Percentiles rank a stretch among this genome's conserved stretches.
Evolutionary conservation across 331 rosid species (phyloP).

Genomic region (Phaseolus coccineus): DNA sequence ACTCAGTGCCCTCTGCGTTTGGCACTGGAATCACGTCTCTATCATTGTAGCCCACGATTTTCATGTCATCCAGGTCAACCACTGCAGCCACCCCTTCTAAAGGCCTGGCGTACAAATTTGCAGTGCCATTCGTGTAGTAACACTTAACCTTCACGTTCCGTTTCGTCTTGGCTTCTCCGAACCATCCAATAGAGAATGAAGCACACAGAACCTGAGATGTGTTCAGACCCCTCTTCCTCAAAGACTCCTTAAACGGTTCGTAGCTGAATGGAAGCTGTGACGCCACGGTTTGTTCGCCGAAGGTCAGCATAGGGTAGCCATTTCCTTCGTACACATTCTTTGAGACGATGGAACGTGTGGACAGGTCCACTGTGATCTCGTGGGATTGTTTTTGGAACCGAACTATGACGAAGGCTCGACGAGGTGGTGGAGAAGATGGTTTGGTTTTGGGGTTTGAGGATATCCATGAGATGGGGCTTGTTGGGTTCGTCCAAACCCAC

Average conservation of each 20-base stretch:
- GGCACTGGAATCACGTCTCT: conserved; percentile 59
- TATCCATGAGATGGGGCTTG: conserved; percentile 57
- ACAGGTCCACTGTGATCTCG: conserved; percentile 54
- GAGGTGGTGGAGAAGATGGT: conserved; percentile 39
- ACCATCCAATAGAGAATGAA: conserved; percentile 64
- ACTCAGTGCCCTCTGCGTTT: conserved; percentile 64
- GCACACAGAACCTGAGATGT: conserved; percentile 54
- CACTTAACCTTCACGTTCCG: conserved; percentile 54
- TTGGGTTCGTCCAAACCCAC: conserved; percentile 69
- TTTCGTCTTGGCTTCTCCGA: conserved; percentile 51
- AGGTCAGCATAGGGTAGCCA: conserved; percentile 55
- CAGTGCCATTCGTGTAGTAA: conserved; percentile 50
- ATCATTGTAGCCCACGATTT: conserved; percentile 59
- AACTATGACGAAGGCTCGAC: conserved; percentile 54
- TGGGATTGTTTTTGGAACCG: conserved; percentile 49
- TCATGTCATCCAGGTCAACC: conserved; percentile 69
- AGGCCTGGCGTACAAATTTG: conserved; percentile 63
- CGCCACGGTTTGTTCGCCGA: conserved; percentile 45
- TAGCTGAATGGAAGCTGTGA: conserved; percentile 24
- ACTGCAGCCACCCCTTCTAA: conserved; percentile 63
- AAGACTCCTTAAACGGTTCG: conserved; percentile 43
- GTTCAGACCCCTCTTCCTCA: conserved; percentile 59
- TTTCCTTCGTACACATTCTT: conserved; percentile 46
- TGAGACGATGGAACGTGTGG: conserved; percentile 47
- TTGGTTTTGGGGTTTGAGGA: conserved; percentile 40